A percentile compares a stretch with the other conserved stretches of the same genome.
phyloP scores from a whole-genome alignment of 345 rosid genomes.

The Nasturtium officinale region DNA sequence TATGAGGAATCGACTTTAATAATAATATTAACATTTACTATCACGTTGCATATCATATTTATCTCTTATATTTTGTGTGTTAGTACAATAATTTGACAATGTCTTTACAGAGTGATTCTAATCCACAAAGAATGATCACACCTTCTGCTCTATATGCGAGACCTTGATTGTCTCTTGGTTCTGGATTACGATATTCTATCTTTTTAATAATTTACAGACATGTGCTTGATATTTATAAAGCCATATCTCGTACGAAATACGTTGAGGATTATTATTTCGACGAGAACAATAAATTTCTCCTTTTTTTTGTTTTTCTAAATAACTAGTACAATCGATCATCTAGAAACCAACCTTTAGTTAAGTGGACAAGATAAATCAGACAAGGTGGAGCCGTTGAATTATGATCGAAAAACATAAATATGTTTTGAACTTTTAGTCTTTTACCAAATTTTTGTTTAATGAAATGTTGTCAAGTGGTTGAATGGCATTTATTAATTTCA shows the following conservation, averaged over 20 bases:
- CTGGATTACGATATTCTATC: slow-evolving; percentile 6
- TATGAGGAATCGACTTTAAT: slow-evolving; percentile 19
- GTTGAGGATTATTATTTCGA: neutral
- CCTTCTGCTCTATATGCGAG: slow-evolving; percentile 10
- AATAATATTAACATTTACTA: slow-evolving; percentile 21
- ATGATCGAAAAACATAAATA: slow-evolving; percentile 39
- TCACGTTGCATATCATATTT: neutral
- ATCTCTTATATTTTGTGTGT: slow-evolving; percentile 14
- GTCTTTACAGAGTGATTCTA: slow-evolving; percentile 25
- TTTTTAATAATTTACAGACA: neutral
- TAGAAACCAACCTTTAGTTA: slow-evolving; percentile 24
- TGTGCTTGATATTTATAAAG: neutral
- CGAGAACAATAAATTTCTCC: neutral
- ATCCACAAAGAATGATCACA: slow-evolving; percentile 8
- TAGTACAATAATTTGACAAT: slow-evolving; percentile 14
- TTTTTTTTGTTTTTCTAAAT: neutral
- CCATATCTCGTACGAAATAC: neutral
- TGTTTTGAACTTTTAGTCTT: slow-evolving; percentile 34
- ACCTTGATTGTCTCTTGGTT: slow-evolving; percentile 33
- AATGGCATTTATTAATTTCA: slow-evolving; percentile 35
- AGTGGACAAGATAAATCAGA: slow-evolving; percentile 31
- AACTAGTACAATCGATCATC: neutral
- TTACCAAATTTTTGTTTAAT: neutral
- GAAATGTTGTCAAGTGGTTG: slow-evolving; percentile 36
- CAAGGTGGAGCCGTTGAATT: slow-evolving; percentile 35